Conservation (phyloP, 2,329 filamentous ascomycete genomes). For the Monilinia fructigena region DNA sequence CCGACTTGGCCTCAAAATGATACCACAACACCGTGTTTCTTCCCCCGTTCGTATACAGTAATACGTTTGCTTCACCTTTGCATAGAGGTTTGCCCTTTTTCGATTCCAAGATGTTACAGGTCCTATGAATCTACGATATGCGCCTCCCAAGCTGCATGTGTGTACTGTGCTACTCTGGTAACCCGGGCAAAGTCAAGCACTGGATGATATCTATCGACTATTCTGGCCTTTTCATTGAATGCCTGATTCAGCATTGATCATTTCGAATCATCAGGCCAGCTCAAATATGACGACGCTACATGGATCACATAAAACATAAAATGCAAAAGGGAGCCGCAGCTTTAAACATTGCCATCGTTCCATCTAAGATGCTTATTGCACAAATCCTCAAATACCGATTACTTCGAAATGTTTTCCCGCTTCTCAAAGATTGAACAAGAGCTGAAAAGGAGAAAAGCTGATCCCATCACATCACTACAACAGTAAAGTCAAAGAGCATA, state of each 20-base stretch:
- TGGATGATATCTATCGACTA: neutral
- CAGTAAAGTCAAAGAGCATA: neutral
- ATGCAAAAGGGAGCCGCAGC: neutral
- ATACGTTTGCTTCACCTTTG: neutral
- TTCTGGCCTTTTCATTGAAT: neutral
- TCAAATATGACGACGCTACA: neutral
- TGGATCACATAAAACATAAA: neutral
- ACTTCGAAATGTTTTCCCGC: neutral
- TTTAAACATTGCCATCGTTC: neutral
- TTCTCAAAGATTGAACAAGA: neutral
- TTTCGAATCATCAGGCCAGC: neutral
- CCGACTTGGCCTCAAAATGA: slow-evolving; percentile 13
- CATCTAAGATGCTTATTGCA: neutral
- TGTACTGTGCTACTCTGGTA: neutral
- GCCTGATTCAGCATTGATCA: neutral
- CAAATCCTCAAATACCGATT: neutral
- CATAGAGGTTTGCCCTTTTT: neutral
- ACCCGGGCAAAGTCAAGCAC: slow-evolving; percentile 2
- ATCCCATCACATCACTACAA: neutral
- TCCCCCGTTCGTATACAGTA: neutral
- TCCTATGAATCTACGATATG: neutral
- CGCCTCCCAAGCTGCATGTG: neutral
- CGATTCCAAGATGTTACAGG: neutral
- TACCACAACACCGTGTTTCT: neutral
- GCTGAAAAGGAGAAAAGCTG: neutral